Conservation (phyloP, 371 early-diverging fungal species). For the Lichtheimia ornata region DNA sequence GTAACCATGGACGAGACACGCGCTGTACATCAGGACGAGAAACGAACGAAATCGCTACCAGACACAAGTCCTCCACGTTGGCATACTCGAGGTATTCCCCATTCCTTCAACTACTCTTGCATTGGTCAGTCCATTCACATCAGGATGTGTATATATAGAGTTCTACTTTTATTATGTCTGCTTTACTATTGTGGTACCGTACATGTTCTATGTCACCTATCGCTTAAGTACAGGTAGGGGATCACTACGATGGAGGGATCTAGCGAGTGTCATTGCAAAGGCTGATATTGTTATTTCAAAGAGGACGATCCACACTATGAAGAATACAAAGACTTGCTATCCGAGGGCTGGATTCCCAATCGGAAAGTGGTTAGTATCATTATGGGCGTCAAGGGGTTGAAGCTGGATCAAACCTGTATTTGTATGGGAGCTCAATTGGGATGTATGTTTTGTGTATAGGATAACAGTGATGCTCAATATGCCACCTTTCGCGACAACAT, state of each 20-base stretch:
- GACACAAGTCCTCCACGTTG: constrained; percentile 29
- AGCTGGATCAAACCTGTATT: not conserved
- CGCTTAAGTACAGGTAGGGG: constrained; percentile 60
- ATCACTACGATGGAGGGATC: not conserved
- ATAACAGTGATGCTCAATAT: constrained; percentile 89
- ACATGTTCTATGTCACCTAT: constrained; percentile 68
- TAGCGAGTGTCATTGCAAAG: not conserved
- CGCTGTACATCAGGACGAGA: constrained; percentile 1
- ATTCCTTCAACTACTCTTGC: no score
- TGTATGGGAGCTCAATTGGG: not conserved
- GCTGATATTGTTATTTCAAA: constrained; percentile 5
- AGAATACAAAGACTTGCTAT: constrained; percentile 51
- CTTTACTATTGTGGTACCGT: constrained; percentile 56
- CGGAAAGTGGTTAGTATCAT: constrained; percentile 45
- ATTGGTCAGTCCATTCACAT: no score
- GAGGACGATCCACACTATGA: constrained; percentile 57
- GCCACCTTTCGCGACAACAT: constrained; percentile 76
- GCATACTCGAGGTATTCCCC: constrained; percentile 31
- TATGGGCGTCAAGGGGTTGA: not conserved
- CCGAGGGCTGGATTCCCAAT: constrained; percentile 70
- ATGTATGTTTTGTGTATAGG: constrained; percentile 37
- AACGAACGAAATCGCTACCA: not conserved
- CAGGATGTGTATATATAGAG: constrained; percentile 34
- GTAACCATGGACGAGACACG: constrained; percentile 9
- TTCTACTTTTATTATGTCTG: constrained; percentile 76